Conservation (phyloP, 1,284 basidiomycete species). For the Moniliophthora roreri region DNA sequence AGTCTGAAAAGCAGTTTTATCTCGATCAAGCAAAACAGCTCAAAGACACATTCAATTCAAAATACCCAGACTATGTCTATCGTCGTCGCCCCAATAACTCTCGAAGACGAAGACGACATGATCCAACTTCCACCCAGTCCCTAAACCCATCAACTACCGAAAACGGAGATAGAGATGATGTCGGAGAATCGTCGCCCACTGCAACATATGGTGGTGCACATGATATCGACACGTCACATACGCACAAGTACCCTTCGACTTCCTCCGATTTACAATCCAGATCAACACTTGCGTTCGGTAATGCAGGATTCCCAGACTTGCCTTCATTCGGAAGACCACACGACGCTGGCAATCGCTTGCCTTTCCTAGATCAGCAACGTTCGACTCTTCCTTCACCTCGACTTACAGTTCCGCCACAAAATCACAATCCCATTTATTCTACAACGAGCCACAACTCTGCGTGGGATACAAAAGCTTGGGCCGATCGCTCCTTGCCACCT, state of each 20-base stretch:
- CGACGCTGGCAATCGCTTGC: not conserved
- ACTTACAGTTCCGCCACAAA: not conserved
- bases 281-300: not conserved
- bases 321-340: not conserved
- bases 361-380: not conserved
- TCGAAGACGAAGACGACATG: conserved; percentile 63
- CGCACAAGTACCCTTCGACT: not conserved
- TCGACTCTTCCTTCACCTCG: conserved; percentile 3
- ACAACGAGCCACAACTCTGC: too few relatives aligned
- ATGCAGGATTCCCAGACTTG: not conserved
- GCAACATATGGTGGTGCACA: conserved; percentile 32
- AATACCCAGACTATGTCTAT: conserved; percentile 86
- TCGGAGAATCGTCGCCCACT: conserved; percentile 35
- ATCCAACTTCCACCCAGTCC: conserved; percentile 29
- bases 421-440: too few relatives aligned
- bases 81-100: conserved; percentile 81
- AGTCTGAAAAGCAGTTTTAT: conserved; percentile 83
- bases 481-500: too few relatives aligned
- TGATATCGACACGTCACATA: conserved; percentile 5
- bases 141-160: conserved; percentile 22
- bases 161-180: conserved; percentile 34
- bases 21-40: conserved; percentile 79
- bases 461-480: too few relatives aligned
- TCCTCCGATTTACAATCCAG: conserved; percentile 2
- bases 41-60: conserved; percentile 81